Percentiles rank a stretch among this genome's conserved stretches.
phyloP scores from a whole-genome alignment of 1,284 basidiomycete genomes.

The Rhodotorula glutinis region DNA sequence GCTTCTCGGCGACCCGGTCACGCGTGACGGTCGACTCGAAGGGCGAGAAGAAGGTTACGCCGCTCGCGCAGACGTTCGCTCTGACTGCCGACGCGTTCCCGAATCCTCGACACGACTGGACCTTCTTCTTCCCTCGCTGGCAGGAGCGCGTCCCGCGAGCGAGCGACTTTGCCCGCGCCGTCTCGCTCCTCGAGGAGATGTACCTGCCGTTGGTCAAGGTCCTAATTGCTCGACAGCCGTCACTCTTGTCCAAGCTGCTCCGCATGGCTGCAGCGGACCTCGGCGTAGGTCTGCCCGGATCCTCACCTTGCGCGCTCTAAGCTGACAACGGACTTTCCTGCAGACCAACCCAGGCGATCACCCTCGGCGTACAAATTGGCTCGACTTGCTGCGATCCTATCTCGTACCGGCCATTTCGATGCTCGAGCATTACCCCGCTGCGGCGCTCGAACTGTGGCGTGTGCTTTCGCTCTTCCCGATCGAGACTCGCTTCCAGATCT shows the following conservation, averaged over 20 bases:
- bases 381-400: constrained; percentile 70
- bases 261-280: constrained; percentile 20
- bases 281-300: constrained; percentile 47
- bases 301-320: constrained; percentile 20
- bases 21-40: constrained; percentile 10
- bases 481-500: constrained; percentile 77
- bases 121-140: constrained; percentile 90
- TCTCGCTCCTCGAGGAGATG: constrained; percentile 39
- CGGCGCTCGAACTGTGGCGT: constrained; percentile 82
- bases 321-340: neutral
- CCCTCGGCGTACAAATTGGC: constrained; percentile 58
- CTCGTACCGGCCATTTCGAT: constrained; percentile 84
- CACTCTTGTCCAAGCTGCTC: constrained; percentile 18
- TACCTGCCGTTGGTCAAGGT: constrained; percentile 52
- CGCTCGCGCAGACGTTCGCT: neutral
- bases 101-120: constrained; percentile 59
- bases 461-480: constrained; percentile 75
- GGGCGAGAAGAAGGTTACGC: constrained; percentile 6
- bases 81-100: constrained; percentile 14
- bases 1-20: constrained; percentile 11
- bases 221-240: constrained; percentile 22
- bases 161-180: constrained; percentile 62
- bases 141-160: constrained; percentile 65
- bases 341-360: constrained; percentile 15
- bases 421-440: constrained; percentile 77